Evolutionary conservation across 2,329 filamentous ascomycete genomes (phyloP).

Genomic region (Aspergillus calidoustus): DNA sequence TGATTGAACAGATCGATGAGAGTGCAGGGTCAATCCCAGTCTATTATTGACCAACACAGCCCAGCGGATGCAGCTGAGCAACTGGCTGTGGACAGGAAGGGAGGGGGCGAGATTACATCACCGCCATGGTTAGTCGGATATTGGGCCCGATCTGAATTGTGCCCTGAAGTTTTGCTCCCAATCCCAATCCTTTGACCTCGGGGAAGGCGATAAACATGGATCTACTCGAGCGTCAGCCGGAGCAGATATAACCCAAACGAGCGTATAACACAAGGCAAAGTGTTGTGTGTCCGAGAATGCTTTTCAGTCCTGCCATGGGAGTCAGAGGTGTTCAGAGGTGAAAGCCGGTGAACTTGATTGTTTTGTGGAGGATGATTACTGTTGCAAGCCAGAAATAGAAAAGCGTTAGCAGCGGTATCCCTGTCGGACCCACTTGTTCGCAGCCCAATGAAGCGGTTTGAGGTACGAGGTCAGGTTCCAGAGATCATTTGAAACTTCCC

Average conservation of each 20-base stretch:
- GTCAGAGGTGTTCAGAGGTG: background rate
- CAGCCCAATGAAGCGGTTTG: slow-evolving; percentile 16
- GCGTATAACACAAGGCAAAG: background rate
- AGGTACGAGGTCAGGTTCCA: background rate
- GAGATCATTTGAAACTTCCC: slow-evolving; percentile 15
- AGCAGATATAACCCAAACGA: background rate
- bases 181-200: background rate
- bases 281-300: background rate
- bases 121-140: background rate
- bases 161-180: slow-evolving; percentile 9
- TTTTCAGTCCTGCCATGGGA: background rate
- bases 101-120: slow-evolving; percentile 6
- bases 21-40: slow-evolving; percentile 7
- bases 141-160: slow-evolving; percentile 4
- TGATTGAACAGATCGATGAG: background rate
- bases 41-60: background rate
- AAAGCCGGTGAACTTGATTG: slow-evolving; percentile 22
- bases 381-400: slow-evolving; percentile 26
- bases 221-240: background rate
- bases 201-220: background rate
- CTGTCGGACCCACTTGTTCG: slow-evolving; percentile 14
- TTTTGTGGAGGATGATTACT: slow-evolving; percentile 23
- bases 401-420: slow-evolving; percentile 20
- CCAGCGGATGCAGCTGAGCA: background rate
- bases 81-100: background rate